Evolutionary conservation across 139 green algal species (phyloP).

Genomic region (Spirogloea muscicola): DNA sequence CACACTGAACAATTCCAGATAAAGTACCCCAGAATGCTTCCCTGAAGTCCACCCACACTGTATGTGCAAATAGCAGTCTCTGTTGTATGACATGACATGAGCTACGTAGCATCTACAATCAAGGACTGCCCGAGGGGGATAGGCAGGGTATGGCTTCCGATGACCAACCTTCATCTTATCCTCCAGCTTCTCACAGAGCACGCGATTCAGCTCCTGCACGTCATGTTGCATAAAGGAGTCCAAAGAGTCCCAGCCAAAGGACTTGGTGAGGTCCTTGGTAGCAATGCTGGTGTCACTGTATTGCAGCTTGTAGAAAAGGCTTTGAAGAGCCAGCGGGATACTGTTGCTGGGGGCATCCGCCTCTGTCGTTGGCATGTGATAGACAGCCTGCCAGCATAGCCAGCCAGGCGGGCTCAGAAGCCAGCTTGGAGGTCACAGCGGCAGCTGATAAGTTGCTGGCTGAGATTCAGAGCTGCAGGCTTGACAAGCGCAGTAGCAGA

Average conservation of each 20-base stretch:
- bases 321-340: conserved; percentile 91
- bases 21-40: background rate
- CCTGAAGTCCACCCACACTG: too few species aligned
- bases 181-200: conserved; percentile 92
- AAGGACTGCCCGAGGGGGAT: conserved; percentile 84
- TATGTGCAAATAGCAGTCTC: background rate
- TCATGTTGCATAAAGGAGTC: conserved; percentile 95
- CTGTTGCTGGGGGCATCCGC: conserved; percentile 50
- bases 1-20: background rate
- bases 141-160: conserved; percentile 81
- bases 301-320: conserved; percentile 92
- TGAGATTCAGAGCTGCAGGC: too few species aligned
- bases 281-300: conserved; percentile 63
- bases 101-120: conserved; percentile 65
- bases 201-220: conserved; percentile 89
- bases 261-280: conserved; percentile 89
- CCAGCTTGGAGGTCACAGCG: too few species aligned
- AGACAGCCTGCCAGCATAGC: too few species aligned
- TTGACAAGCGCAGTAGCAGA: too few species aligned
- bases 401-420: too few species aligned
- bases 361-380: conserved; percentile 82
- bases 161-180: conserved; percentile 93
- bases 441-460: too few species aligned
- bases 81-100: background rate
- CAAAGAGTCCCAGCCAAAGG: conserved; percentile 87